Evolutionary conservation across 169 alveolate genomes (phyloP), one percentile per base, ranked within the genome.

Genomic region (Eimeria brunetti): DNA sequence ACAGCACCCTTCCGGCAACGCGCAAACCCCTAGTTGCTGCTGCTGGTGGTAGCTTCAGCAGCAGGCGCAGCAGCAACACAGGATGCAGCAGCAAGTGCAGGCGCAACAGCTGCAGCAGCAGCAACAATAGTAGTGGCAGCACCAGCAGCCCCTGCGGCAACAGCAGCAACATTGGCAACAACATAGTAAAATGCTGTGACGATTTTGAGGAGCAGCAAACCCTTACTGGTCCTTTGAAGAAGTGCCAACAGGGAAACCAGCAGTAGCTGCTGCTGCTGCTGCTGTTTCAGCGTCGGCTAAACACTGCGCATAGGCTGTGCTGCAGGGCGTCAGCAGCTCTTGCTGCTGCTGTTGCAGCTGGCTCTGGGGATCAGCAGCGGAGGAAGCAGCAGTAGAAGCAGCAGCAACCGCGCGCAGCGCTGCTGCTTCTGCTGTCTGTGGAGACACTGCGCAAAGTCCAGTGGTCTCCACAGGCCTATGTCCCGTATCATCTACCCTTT

Each of bases 251-350:
- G 91, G 91, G 78, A 22, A 67, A 24, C 64, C 60, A 3, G 80
- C 91, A 6, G 80, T 38, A 22, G 78, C 60, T 30, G 81, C 91
- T 12, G 80, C 58, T 38, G 91, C 91, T 56, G 91, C 91, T 85
- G 91, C 78, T 60, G 78, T 69, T 46, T 85, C 91, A 27, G 76
- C 76, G 80, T 85, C 91, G 18, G 91, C 75, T 60, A 58, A 38
- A 60, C 80, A 85, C 58, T 56, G 46, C 78, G 18, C 62, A 27
- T 85, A 85, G 44, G 91, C 91, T 69, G 62, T 41, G 80, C 64
- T 58, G 78, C 91, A 85, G 41, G 80, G 80, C 78, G 60, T 18
- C 62, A 58, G 56, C 78, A 33, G 76, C 56, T 84, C 76, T 38
- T 53, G 30, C 38, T 84, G 56, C 12, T 85, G 91, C 80, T 85